Evolutionary conservation across 2,329 filamentous ascomycete species (phyloP), one percentile per base, ranked within the genome.

Genomic region (Fusarium acutatum): DNA sequence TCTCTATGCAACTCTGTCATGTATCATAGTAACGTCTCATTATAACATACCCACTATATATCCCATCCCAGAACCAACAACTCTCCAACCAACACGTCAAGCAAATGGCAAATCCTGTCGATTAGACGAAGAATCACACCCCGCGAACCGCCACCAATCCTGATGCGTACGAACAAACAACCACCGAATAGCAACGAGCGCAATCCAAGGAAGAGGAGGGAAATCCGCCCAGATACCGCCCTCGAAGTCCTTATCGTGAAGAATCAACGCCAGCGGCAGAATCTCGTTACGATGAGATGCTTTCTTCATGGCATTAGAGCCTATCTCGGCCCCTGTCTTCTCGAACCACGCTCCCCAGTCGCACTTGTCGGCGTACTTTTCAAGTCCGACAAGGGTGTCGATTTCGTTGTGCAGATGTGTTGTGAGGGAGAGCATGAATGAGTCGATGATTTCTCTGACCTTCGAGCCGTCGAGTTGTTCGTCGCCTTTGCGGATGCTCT

Each of bases 331-430:
- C 28, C 69, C 67, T 52, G 57, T 69, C 52, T 75, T 71, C 37
- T 72, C 71, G 60, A 78, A 79, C 77, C 79, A 82, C 35, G 38
- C 64, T 26, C 68, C 76, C 81, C 81, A 84, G 65, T 83, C 79
- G 40, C 79, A 75, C 46, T 78, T 79, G 34, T 81, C 81, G 32
- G 79, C 80, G 53, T 80, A 83, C 59, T 79, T 74, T 12, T 76
- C 73, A 22, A 85, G 72, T 3, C 56, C 75, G 43, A 82, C 54
- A 22, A 86, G 79, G 43, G 80, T 80, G 38, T 75, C 73, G 47
- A 86, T 82, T 70, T 86, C 84, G 12, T 83, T 79, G 7, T 68
- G 70, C 17, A 86, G 73, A 68, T 86, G 85, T 40, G 77, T 58
- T 41, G 73, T 71, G 60, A 86, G 69, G 8, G 71, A 68, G 2